Base-by-base conservation (phyloP, 208 protist species). In the Crithidia brevicula region DNA sequence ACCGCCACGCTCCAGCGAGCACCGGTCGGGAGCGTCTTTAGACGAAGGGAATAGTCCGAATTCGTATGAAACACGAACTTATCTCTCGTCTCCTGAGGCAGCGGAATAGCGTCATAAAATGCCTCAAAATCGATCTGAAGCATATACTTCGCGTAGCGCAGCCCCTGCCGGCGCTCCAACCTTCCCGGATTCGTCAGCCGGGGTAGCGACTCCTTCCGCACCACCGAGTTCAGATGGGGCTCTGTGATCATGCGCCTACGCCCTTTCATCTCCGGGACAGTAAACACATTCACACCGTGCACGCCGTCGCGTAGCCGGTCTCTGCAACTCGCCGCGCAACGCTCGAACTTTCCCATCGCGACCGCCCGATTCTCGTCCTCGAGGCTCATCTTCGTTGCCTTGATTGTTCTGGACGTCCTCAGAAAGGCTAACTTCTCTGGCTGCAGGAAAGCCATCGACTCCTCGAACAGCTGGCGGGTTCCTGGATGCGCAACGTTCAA, bases 1-100 rank as follows among this genome's bases (percentile, higher is more conserved):
- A 52, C 47, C 47, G 47, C 47, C 22, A 52, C 47, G 18, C 47
- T 30, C 47, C 47, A 52, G 6, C 47, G 47, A 52, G 47, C 23
- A 30, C 47, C 23, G 7, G 47, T 52, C 10, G 23, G 47, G 7
- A 25, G 16, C 7, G 47, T 52, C 23, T 31, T 52, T 5, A 52
- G 47, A 8, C 47, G 47, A 5, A 52, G 16, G 16, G 25, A 30
- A 30, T 30, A 30, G 8, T 30, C 47, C 16, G 22, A 25, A 6
- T 6, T 31, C 6, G 47, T 52, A 4, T 52, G 47, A 16, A 52
- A 52, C 10, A 52, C 18, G 23, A 52, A 30, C 23, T 49, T 49
- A 18, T 30, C 18, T 6, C 23, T 4, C 18, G 47, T 52, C 47
- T 25, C 47, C 18, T 52, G 8, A 8, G 47, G 22, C 4, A 52